Evolutionary conservation across 2,329 filamentous ascomycete genomes (phyloP), one percentile per base, ranked within the genome.

Genomic region (Neonectria ditissima): DNA sequence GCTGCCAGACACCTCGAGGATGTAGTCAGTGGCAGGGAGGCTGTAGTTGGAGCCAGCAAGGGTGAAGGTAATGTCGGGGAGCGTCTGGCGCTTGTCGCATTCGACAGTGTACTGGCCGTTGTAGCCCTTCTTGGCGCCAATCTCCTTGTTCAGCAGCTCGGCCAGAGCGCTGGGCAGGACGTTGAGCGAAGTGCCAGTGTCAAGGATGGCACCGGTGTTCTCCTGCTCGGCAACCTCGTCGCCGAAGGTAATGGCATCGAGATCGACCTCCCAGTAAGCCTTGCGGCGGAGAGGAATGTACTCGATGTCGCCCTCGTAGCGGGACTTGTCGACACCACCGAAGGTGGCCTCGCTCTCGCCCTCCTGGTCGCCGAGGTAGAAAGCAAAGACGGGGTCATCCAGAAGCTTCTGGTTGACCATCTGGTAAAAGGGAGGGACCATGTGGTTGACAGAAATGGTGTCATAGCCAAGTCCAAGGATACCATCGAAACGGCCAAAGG

Each of bases 181-280:
- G 81, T 97, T 97, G 79, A 99, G 89, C 51, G 97, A 99, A 78
- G 96, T 99, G 75, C 96, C 96, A 59, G 96, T 99, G 86, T 99
- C 96, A 65, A 99, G 92, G 70, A 99, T 97, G 74, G 94, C 93
- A 83, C 96, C 97, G 63, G 94, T 97, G 86, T 93, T 89, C 70
- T 98, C 95, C 69, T 98, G 90, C 80, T 97, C 92, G 65, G 94
- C 94, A 70, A 89, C 90, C 77, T 92, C 88, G 56, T 94, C 87
- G 74, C 96, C 97, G 69, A 97, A 93, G 59, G 91, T 89, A 82
- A 99, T 96, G 69, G 93, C 87, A 76, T 98, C 91, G 66, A 99
- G 90, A 76, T 98, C 94, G 59, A 99, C 95, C 87, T 99, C 96
- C 96, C 96, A 99, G 88, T 99, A 99, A 53, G 96, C 96, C 91